These are phyloP conservation scores for Ustilago loliicola DNA, from an alignment of 1,284 basidiomycete genomes.

Conservation along the genomic window DNA sequence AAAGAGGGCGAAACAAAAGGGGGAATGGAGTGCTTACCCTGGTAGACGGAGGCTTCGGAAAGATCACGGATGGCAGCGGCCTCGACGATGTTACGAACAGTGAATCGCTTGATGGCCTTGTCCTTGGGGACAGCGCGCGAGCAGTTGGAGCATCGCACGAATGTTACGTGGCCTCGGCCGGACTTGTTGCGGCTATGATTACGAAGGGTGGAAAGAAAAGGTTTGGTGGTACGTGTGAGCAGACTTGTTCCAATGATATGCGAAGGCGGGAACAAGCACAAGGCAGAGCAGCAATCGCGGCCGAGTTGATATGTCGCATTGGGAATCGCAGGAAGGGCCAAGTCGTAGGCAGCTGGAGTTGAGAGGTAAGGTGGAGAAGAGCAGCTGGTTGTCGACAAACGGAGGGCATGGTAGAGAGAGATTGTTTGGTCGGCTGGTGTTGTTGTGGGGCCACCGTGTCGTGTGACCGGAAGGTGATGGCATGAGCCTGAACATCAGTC, in stretches of 20 bases:
- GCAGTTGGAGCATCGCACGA: conserved; percentile 98
- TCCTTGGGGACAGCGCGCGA: conserved; percentile 77
- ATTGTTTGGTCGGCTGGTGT: background rate
- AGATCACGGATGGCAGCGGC: conserved; percentile 97
- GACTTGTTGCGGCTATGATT: conserved; percentile 75
- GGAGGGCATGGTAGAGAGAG: background rate
- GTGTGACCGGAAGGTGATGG: background rate
- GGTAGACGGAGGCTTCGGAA: conserved; percentile 94
- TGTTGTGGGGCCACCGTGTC: background rate
- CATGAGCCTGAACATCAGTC: background rate
- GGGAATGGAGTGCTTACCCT: conserved; percentile 75
- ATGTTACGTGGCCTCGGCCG: conserved; percentile 93
- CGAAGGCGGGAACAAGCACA: background rate
- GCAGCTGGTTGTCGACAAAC: background rate
- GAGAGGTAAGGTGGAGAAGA: background rate
- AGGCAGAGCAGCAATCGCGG: background rate
- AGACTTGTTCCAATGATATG: no score
- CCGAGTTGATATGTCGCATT: background rate
- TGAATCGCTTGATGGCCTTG: conserved; percentile 99
- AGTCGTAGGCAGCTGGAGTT: background rate
- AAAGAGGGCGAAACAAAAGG: background rate
- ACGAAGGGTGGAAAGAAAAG: background rate
- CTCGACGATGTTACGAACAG: conserved; percentile 99
- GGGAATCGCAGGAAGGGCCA: background rate
- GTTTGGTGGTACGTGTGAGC: conserved; percentile 21